These are phyloP conservation scores for Lichtheimia ornata DNA, from an alignment of 371 early-diverging fungal species.

Conservation along the genomic window DNA sequence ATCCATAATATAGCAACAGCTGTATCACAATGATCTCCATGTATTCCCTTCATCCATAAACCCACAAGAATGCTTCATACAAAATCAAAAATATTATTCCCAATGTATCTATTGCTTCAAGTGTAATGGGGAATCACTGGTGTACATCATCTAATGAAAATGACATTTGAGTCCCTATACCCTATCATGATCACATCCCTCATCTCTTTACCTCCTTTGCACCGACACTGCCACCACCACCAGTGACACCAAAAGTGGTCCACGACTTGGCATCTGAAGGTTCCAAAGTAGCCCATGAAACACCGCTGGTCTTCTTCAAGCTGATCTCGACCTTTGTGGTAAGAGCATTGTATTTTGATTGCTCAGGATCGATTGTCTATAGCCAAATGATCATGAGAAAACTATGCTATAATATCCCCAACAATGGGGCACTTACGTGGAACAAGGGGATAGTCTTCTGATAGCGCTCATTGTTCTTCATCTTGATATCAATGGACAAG, in stretches of 20 bases:
- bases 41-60: no score
- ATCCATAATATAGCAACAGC: no score
- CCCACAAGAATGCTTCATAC: no score
- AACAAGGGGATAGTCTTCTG: constrained; percentile 62
- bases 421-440: constrained; percentile 24
- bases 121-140: constrained; percentile 21
- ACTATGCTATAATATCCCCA: neutral
- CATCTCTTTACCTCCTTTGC: constrained; percentile 48
- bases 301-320: constrained; percentile 82
- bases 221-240: constrained; percentile 62
- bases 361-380: constrained; percentile 70
- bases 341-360: constrained; percentile 71
- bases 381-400: neutral
- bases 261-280: constrained; percentile 68
- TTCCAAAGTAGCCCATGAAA: constrained; percentile 87
- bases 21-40: no score
- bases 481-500: constrained; percentile 47
- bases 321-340: constrained; percentile 87
- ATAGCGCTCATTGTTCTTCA: constrained; percentile 66
- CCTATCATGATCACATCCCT: no score
- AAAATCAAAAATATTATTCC: neutral
- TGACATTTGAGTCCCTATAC: neutral
- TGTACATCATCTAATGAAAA: constrained; percentile 16
- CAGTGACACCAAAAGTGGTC: constrained; percentile 87
- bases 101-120: constrained; percentile 8